Evolutionary conservation across 2,329 filamentous ascomycete species (phyloP).

Genomic region (Xylaria sp.): DNA sequence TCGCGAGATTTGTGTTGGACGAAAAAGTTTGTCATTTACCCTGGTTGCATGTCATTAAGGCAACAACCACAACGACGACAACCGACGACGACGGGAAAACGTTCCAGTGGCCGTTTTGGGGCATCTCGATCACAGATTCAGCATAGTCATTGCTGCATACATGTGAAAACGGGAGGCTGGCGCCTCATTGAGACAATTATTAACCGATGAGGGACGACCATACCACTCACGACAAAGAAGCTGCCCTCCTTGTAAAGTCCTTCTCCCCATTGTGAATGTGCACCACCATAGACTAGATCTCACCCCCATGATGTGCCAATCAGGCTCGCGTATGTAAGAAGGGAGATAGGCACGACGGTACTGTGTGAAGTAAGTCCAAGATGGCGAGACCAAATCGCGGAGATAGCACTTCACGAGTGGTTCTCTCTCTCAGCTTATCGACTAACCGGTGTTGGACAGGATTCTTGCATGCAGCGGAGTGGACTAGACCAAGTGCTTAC

Average conservation of each 20-base stretch:
- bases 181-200: conserved; percentile 22
- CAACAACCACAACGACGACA: too few species aligned
- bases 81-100: conserved; percentile 1
- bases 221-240: background rate
- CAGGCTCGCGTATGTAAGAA: background rate
- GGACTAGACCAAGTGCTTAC: conserved; percentile 13
- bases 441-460: conserved; percentile 1
- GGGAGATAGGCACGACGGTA: background rate
- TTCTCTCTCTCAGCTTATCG: conserved; percentile 1
- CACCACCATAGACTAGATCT: background rate
- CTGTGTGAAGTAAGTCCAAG: too few species aligned
- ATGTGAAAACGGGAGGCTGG: conserved; percentile 10
- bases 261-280: background rate
- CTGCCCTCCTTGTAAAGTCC: background rate
- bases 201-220: conserved; percentile 11
- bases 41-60: background rate
- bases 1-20: conserved; percentile 1
- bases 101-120: conserved; percentile 3
- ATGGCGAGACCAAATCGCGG: background rate
- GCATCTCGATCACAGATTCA: background rate
- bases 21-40: background rate
- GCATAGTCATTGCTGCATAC: conserved; percentile 10
- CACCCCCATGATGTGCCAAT: background rate
- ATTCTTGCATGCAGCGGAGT: background rate
- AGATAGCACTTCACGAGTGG: conserved; percentile 3